These are phyloP conservation scores for Huntiella abstrusa DNA, from an alignment of 2,329 filamentous ascomycete genomes.

Conservation along the genomic window DNA sequence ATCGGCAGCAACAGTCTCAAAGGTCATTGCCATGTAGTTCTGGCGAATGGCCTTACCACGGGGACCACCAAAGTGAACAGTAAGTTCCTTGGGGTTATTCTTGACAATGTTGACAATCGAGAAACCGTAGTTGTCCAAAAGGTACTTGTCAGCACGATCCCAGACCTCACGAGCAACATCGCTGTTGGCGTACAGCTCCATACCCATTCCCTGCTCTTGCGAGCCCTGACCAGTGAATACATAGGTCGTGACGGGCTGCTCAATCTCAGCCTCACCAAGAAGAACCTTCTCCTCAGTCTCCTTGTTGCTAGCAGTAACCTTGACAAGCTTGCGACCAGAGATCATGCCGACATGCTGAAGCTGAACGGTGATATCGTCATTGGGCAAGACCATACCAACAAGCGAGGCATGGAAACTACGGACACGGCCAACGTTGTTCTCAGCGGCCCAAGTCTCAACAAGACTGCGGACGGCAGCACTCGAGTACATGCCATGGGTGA, in stretches of 20 bases:
- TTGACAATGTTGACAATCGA: conserved; percentile 97
- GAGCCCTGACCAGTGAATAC: conserved; percentile 97
- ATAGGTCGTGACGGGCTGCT: conserved; percentile 91
- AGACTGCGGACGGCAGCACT: conserved; percentile 89
- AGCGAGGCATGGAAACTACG: conserved; percentile 92
- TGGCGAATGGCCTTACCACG: conserved; percentile 92
- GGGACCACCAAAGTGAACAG: conserved; percentile 92
- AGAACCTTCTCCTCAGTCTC: conserved; percentile 95
- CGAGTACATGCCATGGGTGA: conserved; percentile 98
- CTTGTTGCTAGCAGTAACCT: conserved; percentile 88
- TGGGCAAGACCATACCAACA: conserved; percentile 96
- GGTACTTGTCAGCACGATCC: conserved; percentile 94
- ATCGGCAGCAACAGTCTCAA: conserved; percentile 88
- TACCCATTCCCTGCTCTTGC: conserved; percentile 98
- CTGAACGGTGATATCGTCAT: conserved; percentile 87
- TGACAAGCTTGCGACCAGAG: conserved; percentile 95
- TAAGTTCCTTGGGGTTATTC: conserved; percentile 98
- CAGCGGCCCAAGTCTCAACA: conserved; percentile 95
- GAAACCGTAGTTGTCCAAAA: conserved; percentile 96
- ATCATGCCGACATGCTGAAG: conserved; percentile 97
- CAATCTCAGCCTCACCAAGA: conserved; percentile 86
- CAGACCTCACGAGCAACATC: conserved; percentile 90
- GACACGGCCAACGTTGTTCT: conserved; percentile 95
- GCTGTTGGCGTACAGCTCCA: conserved; percentile 93
- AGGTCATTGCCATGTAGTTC: conserved; percentile 99